phyloP scores from a whole-genome alignment of 2,329 filamentous ascomycete genomes.

The Alternaria sp. region DNA sequence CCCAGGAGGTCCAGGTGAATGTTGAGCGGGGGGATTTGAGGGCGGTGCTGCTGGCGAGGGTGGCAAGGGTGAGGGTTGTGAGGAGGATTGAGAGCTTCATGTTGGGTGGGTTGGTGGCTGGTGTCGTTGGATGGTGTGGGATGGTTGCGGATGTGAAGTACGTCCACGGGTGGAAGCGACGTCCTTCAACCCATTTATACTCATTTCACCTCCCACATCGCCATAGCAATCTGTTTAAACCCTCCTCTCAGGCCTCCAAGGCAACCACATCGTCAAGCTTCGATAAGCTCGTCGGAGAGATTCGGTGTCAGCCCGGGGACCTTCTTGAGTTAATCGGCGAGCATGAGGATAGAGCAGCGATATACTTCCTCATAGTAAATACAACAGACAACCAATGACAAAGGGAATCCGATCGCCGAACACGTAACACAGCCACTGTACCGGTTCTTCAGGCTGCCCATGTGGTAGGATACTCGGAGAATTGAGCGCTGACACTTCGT shows the following conservation, averaged over 20 bases:
- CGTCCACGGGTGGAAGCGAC: too few relatives aligned
- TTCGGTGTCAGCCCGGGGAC: neutral
- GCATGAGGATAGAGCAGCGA: neutral
- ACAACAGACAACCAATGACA: neutral
- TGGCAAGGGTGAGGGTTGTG: conserved; percentile 1
- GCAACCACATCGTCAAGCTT: neutral
- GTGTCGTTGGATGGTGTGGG: neutral
- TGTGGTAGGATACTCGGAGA: neutral
- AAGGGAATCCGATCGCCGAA: neutral
- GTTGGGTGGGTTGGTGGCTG: neutral
- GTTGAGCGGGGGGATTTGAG: neutral
- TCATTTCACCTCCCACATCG: neutral
- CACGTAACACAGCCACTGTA: neutral
- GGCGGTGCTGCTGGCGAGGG: neutral
- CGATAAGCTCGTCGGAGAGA: neutral
- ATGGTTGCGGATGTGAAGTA: neutral
- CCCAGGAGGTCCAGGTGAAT: conserved; percentile 10
- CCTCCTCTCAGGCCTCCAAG: neutral
- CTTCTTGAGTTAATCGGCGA: neutral
- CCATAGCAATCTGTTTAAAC: neutral
- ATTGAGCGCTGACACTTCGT: neutral
- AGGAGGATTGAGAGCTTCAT: neutral
- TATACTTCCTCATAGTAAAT: neutral
- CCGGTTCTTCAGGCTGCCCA: neutral
- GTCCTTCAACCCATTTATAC: neutral